phyloP scores from a whole-genome alignment of 352 stramenopile genomes.

The Phytophthora crassamura region DNA sequence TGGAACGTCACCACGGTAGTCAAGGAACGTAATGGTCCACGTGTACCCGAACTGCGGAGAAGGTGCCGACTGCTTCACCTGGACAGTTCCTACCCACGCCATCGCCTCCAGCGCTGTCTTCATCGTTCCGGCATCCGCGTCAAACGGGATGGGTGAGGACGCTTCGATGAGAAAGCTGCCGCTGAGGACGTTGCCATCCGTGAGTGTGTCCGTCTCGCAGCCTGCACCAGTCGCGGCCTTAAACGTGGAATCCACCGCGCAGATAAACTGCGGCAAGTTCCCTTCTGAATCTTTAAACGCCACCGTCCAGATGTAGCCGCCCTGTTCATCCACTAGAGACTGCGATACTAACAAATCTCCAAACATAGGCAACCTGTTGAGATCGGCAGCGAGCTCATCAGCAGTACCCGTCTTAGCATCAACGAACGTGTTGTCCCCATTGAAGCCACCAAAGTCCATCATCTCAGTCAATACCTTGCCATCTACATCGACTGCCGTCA shows the following conservation, averaged over 20 bases:
- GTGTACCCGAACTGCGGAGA: constrained; percentile 70
- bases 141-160: constrained; percentile 61
- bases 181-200: constrained; percentile 75
- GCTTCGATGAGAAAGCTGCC: constrained; percentile 65
- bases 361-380: constrained; percentile 67
- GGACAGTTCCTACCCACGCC: constrained; percentile 64
- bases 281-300: constrained; percentile 74
- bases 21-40: constrained; percentile 81
- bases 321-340: constrained; percentile 70
- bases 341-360: constrained; percentile 64
- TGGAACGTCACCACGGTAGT: constrained; percentile 75
- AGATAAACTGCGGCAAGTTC: constrained; percentile 79
- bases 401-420: constrained; percentile 47
- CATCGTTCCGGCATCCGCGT: constrained; percentile 54
- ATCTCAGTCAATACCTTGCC: constrained; percentile 41
- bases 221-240: constrained; percentile 20
- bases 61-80: constrained; percentile 56
- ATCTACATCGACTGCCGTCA: constrained; percentile 49
- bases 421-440: constrained; percentile 56
- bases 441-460: constrained; percentile 62
- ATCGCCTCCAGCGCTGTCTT: constrained; percentile 66
- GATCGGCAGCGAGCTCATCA: constrained; percentile 48
- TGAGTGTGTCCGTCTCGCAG: constrained; percentile 71
- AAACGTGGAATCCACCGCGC: constrained; percentile 55
- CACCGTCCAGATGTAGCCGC: constrained; percentile 79